Conservation (phyloP, 2,329 filamentous ascomycete species). For the Claviceps purpurea region DNA sequence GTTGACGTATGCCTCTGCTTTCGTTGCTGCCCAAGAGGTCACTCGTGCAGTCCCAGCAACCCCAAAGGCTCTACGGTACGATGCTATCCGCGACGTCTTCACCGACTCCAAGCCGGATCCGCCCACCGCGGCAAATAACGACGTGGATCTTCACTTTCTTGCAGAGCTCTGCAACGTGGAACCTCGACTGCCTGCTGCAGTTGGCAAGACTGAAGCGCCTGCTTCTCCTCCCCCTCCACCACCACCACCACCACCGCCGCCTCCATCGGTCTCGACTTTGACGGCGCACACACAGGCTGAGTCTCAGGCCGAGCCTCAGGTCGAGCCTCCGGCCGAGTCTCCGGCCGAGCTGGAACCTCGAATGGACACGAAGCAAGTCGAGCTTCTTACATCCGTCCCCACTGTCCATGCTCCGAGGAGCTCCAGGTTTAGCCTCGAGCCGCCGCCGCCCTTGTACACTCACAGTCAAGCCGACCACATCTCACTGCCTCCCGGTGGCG, state of each 20-base stretch:
- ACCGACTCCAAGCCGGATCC: slow-evolving; percentile 21
- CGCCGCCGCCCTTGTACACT: slow-evolving; percentile 12
- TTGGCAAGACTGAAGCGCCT: slow-evolving; percentile 2
- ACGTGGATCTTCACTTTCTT: slow-evolving; percentile 19
- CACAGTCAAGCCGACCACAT: slow-evolving; percentile 9
- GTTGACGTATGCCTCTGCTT: slow-evolving; percentile 19
- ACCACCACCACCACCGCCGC: background rate
- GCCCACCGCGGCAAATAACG: slow-evolving; percentile 11
- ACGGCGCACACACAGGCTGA: background rate
- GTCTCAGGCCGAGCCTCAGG: too few species aligned
- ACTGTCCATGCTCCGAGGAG: slow-evolving; percentile 12
- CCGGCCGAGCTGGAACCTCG: slow-evolving; percentile 6
- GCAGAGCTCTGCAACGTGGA: slow-evolving; percentile 22
- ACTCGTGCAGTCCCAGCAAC: slow-evolving; percentile 13
- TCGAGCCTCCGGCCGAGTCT: background rate
- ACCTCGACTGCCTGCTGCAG: slow-evolving; percentile 12
- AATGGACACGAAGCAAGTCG: slow-evolving; percentile 12
- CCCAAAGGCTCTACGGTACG: slow-evolving; percentile 21
- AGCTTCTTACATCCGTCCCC: slow-evolving; percentile 11
- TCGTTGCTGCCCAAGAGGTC: slow-evolving; percentile 16
- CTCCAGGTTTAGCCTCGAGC: slow-evolving; percentile 14
- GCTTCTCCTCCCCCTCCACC: too few species aligned
- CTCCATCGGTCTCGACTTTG: background rate
- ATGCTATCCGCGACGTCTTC: slow-evolving; percentile 29
- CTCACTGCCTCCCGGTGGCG: slow-evolving; percentile 12